A percentile compares a stretch with the other conserved stretches of the same genome.
phyloP scores from a whole-genome alignment of 768 basidiomycete species.

The Macrocybe gigantea region DNA sequence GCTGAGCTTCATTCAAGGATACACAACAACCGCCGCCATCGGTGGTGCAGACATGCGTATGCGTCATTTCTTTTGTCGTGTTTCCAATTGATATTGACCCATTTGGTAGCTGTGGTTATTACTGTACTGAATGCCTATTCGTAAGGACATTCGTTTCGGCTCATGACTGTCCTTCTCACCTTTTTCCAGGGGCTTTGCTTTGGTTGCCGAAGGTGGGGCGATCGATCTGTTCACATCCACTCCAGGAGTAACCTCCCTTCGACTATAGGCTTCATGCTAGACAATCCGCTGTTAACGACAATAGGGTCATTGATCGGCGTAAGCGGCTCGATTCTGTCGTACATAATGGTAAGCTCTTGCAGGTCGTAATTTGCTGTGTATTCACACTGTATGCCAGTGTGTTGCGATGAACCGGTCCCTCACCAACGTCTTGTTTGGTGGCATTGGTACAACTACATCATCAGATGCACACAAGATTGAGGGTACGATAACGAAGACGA shows the following conservation, averaged over 20 bases:
- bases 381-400: constrained; percentile 44
- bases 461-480: constrained; percentile 71
- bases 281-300: constrained; percentile 78
- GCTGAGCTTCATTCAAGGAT: constrained; percentile 81
- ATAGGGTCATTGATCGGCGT: constrained; percentile 87
- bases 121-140: constrained; percentile 90
- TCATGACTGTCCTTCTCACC: background rate
- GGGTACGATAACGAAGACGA: constrained; percentile 73
- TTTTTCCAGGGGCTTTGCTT: constrained; percentile 60
- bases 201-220: constrained; percentile 73
- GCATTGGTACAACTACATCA: constrained; percentile 56
- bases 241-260: constrained; percentile 1
- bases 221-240: background rate
- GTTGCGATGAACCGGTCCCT: constrained; percentile 89
- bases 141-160: constrained; percentile 20
- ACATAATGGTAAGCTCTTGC: constrained; percentile 70
- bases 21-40: constrained; percentile 86
- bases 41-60: constrained; percentile 92
- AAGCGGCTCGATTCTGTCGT: constrained; percentile 85
- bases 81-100: constrained; percentile 4
- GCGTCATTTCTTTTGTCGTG: constrained; percentile 20
- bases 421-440: constrained; percentile 83
- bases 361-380: background rate
- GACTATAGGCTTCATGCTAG: constrained; percentile 71
- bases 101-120: constrained; percentile 70